A percentile compares a stretch with the other conserved stretches of the same genome.
Evolutionary conservation across 768 basidiomycete species (phyloP).

Genomic region (Crepidotus variabilis): DNA sequence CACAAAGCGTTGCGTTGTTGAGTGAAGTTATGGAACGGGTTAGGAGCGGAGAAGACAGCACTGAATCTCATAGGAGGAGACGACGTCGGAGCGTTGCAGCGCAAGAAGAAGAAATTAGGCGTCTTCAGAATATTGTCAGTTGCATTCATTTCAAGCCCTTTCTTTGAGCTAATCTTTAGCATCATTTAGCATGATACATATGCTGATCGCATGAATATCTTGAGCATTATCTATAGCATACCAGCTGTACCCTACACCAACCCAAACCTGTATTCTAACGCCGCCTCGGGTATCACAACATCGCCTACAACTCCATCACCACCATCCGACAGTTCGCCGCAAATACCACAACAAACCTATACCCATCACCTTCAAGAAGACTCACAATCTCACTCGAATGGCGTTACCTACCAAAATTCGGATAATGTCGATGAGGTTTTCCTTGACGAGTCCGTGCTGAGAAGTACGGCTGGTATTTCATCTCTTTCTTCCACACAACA

Average conservation of each 20-base stretch:
- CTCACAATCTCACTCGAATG: constrained; percentile 13
- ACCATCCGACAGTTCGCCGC: constrained; percentile 44
- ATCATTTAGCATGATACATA: constrained; percentile 83
- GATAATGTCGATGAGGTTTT: constrained; percentile 33
- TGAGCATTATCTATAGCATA: constrained; percentile 86
- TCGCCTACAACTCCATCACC: constrained; percentile 49
- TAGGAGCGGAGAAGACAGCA: constrained; percentile 77
- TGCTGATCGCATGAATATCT: constrained; percentile 90
- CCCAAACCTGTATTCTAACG: constrained; percentile 40
- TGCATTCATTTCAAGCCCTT: constrained; percentile 1
- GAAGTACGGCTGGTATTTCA: constrained; percentile 24
- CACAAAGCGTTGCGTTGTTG: constrained; percentile 78
- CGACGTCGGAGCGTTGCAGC: constrained; percentile 81
- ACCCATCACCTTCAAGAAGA: constrained; percentile 36
- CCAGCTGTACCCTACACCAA: constrained; percentile 70
- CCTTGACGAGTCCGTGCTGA: constrained; percentile 31
- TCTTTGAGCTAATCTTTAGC: constrained; percentile 3
- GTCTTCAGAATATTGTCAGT: constrained; percentile 85
- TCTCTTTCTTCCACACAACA: constrained; percentile 33
- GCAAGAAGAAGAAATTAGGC: constrained; percentile 84
- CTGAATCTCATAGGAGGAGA: constrained; percentile 55
- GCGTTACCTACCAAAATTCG: constrained; percentile 2
- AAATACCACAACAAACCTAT: constrained; percentile 30
- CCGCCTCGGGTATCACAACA: constrained; percentile 41
- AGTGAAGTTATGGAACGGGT: constrained; percentile 94